phyloP scores from a whole-genome alignment of 495 filamentous ascomycete species.

The Pseudotulostoma volvatum region DNA sequence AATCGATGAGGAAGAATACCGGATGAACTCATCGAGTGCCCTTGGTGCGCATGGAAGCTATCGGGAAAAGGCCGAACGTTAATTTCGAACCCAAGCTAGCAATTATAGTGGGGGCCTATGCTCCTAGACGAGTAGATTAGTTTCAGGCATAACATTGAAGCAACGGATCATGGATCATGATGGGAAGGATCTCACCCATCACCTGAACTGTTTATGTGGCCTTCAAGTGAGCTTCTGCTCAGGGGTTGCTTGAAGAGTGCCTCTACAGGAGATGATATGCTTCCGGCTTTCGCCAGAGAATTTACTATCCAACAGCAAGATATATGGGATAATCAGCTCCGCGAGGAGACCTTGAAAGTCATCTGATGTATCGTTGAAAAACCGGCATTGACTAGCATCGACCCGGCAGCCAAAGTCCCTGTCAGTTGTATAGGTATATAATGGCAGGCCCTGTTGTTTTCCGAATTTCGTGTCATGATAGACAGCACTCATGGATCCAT shows the following conservation, averaged over 20 bases:
- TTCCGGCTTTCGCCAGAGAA: not conserved
- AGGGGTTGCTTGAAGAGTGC: not conserved
- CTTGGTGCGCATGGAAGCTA: not conserved
- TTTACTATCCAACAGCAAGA: not conserved
- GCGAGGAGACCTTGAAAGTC: not conserved
- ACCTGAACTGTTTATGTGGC: not conserved
- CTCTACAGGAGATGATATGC: not conserved
- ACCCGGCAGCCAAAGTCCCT: not conserved
- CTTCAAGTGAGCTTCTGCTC: not conserved
- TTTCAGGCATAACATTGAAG: not conserved
- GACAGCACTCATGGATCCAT: not conserved
- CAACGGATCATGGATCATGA: not conserved
- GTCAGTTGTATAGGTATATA: not conserved
- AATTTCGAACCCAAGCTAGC: not conserved
- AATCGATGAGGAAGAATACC: not conserved
- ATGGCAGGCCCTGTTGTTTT: not conserved
- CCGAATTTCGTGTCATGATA: not conserved
- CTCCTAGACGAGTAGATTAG: not conserved
- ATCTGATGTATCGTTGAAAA: not conserved
- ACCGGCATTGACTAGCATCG: not conserved
- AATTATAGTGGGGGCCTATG: not conserved
- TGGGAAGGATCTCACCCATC: not conserved
- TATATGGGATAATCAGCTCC: not conserved
- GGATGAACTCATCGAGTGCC: not conserved
- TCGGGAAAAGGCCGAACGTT: not conserved